These are phyloP conservation scores for Alternaria incomplexa DNA, from an alignment of 2,329 filamentous ascomycete species.

Conservation along the genomic window DNA sequence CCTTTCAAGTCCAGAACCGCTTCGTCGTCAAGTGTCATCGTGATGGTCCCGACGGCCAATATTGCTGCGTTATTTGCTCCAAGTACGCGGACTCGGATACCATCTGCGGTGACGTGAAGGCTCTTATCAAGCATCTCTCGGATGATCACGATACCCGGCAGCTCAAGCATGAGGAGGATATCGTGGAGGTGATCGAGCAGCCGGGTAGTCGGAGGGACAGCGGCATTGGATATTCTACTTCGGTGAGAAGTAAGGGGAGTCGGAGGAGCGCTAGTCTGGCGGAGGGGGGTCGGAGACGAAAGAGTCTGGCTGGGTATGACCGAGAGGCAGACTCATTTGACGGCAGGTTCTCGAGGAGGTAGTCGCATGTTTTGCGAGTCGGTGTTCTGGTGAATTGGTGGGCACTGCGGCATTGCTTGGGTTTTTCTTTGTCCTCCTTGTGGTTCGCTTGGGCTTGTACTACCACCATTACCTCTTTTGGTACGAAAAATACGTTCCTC, in stretches of 20 bases:
- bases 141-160: slow-evolving; percentile 40
- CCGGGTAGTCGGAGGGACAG: slow-evolving; percentile 33
- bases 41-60: slow-evolving; percentile 39
- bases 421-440: background rate
- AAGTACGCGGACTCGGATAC: slow-evolving; percentile 32
- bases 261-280: slow-evolving; percentile 37
- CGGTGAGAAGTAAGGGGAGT: slow-evolving; percentile 13
- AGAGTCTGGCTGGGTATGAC: slow-evolving; percentile 25
- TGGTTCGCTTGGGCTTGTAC: background rate
- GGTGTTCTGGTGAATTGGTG: background rate
- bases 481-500: background rate
- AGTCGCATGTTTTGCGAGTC: background rate
- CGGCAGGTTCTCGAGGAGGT: slow-evolving; percentile 22
- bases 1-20: slow-evolving; percentile 43
- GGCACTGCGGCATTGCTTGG: background rate
- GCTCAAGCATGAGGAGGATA: slow-evolving; percentile 41
- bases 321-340: slow-evolving; percentile 36
- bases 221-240: slow-evolving; percentile 23
- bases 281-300: slow-evolving; percentile 14
- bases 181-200: slow-evolving; percentile 39
- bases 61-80: slow-evolving; percentile 44
- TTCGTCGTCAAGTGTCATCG: slow-evolving; percentile 47
- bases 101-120: slow-evolving; percentile 46
- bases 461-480: background rate
- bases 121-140: slow-evolving; percentile 44